Base-by-base conservation (phyloP, 2,329 filamentous ascomycete genomes). In the Diplodia intermedia region DNA sequence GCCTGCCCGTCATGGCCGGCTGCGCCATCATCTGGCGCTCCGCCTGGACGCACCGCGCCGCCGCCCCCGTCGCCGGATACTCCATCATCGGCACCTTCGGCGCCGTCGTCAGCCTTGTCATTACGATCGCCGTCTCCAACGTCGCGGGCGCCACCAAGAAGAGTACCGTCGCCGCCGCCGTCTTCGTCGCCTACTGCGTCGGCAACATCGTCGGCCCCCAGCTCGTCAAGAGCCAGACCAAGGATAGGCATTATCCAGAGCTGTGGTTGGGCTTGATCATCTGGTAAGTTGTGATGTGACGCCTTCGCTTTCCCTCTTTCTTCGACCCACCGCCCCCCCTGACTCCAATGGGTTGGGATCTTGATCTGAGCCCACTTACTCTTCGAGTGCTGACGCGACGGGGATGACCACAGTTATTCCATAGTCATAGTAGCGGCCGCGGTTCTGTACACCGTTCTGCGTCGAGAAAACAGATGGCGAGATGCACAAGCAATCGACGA, bases 111-210 rank as follows among this genome's bases (percentile, higher is more conserved):
- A 89, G 86, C 53, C 80, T 87, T n/a, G 84, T 85, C 2, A 86
- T 88, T 52, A 82, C 82, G 0, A 74, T 88, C 2, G 86, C 85
- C 0, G 86, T 86, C 82, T 86, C 86, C 12, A 93, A 93, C 71
- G 89, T 93, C 0, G 90, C 90, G 0, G 91, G 91, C n/a, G 86
- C 90, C 29, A 93, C 90, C 0, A 93, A 93, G 80, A 93, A 93
- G 82, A 90, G 88, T 70, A 89, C 90, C 73, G 92, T 91, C 84
- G 89, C 90, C 0, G 88, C 93, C 49, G 86, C 93, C 50, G 86
- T 86, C 57, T 62, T 62, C 26, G 57, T 62, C 20, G 57, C 57
- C 26, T 62, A 62, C 40, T 62, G 57, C 40, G 43, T 62, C 40
- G 57, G 57, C 9, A 62, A 62, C 43, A 62, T 62, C 57, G 57